Base-by-base conservation (phyloP, 2,329 filamentous ascomycete species). In the Calonectria pseudoturangicola region DNA sequence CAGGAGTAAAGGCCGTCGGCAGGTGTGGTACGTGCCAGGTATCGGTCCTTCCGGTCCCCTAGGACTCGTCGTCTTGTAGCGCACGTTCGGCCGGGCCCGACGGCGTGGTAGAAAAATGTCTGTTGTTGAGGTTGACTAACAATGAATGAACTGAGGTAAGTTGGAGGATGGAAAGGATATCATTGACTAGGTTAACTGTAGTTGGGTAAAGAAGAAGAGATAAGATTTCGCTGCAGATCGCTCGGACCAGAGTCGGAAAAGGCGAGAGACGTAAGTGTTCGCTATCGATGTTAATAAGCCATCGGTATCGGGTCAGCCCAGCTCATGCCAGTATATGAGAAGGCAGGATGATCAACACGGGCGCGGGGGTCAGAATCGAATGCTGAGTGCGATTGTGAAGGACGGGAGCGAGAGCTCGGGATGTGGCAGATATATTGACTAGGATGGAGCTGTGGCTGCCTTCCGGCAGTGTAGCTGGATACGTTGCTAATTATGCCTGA, bases 341-440 rank as follows among this genome's bases (percentile, higher is more conserved):
- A 43, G 43, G 54, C 15, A 25, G 41, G 36, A 71, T 28, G 28
- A 47, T 66, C 63, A 66, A 66, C 30, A 39, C 33, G 8, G 25
- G 16, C 56, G 21, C 60, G 27, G 21, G 36, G 51, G 15, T 62
- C 33, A n/a, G 47, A 66, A 30, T 66, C 54, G 54, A 60, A 36
- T 15, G 36, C 45, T 48, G 45, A 28, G 25, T 16, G 43, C 21
- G 41, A 18, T 13, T 54, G 54, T 25, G n/a, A 39, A 51, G 43
- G 16, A 48, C 27, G 30, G 25, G 41, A 60, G 25, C 8, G 45
- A n/a, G 51, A 50, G 56, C n/a, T 65, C 63, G 58, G 70, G 70
- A 65, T 72, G 70, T 47, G 48, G 58, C 36, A 51, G 56, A 58
- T 72, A 62, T 58, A 67, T 60, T 15, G 41, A 62, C 45, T n/a